phyloP scores from a whole-genome alignment of 192 early-diverging fungal genomes.

The Oehlia diaphana region DNA sequence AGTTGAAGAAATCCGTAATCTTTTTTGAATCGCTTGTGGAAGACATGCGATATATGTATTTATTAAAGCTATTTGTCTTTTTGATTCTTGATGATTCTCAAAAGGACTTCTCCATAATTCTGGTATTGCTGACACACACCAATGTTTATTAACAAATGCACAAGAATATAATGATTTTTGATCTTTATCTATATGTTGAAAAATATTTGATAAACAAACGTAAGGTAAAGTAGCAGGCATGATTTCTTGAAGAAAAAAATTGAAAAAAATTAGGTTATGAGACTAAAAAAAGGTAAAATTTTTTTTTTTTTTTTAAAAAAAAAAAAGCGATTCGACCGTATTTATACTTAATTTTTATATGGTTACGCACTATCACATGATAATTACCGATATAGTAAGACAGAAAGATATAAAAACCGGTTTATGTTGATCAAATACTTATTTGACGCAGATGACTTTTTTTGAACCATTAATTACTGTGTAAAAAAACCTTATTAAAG shows the following conservation, averaged over 20 bases:
- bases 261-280: too few relatives aligned
- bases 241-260: background rate
- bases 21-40: background rate
- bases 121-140: constrained; percentile 9
- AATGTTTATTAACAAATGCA: constrained; percentile 12
- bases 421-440: too few relatives aligned
- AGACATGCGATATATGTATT: background rate
- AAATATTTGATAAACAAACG: background rate
- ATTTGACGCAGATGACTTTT: too few relatives aligned
- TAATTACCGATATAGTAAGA: too few relatives aligned
- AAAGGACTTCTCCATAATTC: constrained; percentile 10
- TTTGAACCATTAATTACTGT: too few relatives aligned
- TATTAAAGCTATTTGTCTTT: background rate
- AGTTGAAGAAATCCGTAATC: background rate
- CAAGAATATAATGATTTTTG: background rate
- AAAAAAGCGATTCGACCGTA: too few relatives aligned
- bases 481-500: too few relatives aligned
- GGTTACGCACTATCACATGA: too few relatives aligned
- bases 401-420: too few relatives aligned
- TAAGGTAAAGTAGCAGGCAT: background rate
- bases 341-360: too few relatives aligned
- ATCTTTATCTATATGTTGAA: background rate
- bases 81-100: background rate
- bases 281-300: background rate
- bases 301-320: too few relatives aligned